Evolutionary conservation across 73 alveolate species (phyloP).

Genomic region (Paramecium bursaria): DNA sequence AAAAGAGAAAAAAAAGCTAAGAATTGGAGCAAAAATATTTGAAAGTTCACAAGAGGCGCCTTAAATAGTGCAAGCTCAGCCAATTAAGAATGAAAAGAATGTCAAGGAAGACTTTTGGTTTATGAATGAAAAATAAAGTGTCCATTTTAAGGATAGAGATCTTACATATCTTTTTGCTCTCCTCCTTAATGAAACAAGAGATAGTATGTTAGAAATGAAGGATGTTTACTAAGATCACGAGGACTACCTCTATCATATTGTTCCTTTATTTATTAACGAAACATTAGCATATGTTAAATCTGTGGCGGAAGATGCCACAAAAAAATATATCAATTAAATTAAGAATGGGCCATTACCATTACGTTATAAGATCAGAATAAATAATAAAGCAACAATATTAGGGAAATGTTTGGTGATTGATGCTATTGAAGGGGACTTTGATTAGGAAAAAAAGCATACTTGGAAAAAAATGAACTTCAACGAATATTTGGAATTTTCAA

Average conservation of each 20-base stretch:
- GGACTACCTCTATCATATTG: conserved; percentile 6
- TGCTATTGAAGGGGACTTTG: conserved; percentile 60
- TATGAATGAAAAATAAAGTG: no score
- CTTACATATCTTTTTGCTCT: conserved; percentile 16
- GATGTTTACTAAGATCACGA: conserved; percentile 29
- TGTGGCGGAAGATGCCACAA: conserved; percentile 27
- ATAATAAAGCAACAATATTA: not conserved
- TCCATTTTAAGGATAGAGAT: no score
- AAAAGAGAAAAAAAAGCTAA: no score
- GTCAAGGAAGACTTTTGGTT: not conserved
- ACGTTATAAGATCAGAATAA: conserved; percentile 12
- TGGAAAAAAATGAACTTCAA: conserved; percentile 36
- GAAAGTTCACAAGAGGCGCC: not conserved
- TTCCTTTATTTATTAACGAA: conserved; percentile 40
- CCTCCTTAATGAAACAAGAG: conserved; percentile 15
- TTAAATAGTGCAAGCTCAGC: not conserved
- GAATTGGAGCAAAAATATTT: not conserved
- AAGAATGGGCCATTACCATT: not conserved
- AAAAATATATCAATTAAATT: not conserved
- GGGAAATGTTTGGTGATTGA: conserved; percentile 54
- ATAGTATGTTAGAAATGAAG: conserved; percentile 38
- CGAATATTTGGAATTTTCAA: conserved; percentile 29
- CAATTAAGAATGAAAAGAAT: not conserved
- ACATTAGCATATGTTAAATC: conserved; percentile 27
- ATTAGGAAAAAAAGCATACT: conserved; percentile 8